A percentile compares a stretch with the other conserved stretches of the same genome.
Conservation (phyloP, 495 filamentous ascomycete species). For the Staphylotrichum tortipilum region DNA sequence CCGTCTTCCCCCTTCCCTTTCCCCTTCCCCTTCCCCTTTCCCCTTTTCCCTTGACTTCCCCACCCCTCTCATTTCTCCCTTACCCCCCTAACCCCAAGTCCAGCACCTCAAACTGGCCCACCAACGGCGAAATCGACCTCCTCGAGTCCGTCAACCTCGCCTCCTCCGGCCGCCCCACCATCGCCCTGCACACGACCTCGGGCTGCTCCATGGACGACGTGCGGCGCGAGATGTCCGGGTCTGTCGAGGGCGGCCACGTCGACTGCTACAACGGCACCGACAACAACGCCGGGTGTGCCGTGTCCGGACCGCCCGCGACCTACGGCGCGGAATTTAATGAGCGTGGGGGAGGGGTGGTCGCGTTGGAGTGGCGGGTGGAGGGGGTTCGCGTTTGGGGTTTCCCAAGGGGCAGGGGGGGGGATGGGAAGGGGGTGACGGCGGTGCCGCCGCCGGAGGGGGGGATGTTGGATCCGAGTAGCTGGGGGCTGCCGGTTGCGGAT, state of each 20-base stretch:
- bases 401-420: constrained; percentile 30
- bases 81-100: no score
- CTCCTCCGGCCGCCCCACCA: constrained; percentile 42
- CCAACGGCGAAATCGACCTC: constrained; percentile 64
- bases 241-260: constrained; percentile 31
- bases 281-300: constrained; percentile 49
- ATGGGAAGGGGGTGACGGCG: constrained; percentile 35
- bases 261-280: constrained; percentile 49
- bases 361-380: constrained; percentile 52
- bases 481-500: constrained; percentile 50
- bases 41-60: not conserved
- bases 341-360: constrained; percentile 51
- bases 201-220: constrained; percentile 49
- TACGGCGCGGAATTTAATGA: constrained; percentile 54
- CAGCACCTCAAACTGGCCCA: constrained; percentile 52
- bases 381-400: constrained; percentile 60
- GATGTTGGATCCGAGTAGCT: constrained; percentile 48
- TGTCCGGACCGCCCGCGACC: constrained; percentile 26
- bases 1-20: not conserved
- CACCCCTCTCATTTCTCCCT: not conserved
- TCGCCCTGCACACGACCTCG: constrained; percentile 57
- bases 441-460: no score
- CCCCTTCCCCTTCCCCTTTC: not conserved
- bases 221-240: constrained; percentile 39
- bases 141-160: constrained; percentile 60